Percentiles rank a stretch among this genome's conserved stretches.
Conservation (phyloP, 345 rosid genomes). For the Turnera subulata region DNA sequence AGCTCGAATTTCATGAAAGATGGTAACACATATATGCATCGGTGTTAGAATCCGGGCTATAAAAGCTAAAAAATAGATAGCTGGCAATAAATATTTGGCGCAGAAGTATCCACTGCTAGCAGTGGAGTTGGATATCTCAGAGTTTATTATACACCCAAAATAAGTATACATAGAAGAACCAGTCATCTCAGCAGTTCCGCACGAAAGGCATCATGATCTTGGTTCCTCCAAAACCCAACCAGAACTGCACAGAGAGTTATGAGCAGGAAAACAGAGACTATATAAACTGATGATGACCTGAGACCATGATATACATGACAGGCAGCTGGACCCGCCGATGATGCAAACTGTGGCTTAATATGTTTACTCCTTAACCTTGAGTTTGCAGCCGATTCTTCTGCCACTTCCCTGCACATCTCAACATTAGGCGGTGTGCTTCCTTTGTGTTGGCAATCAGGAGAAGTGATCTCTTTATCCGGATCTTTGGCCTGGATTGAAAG, state of each 20-base stretch:
- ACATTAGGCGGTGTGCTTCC: conserved; percentile 10
- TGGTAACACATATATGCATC: too few relatives aligned
- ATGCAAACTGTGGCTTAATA: conserved; percentile 8
- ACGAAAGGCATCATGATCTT: conserved; percentile 1
- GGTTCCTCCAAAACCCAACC: conserved; percentile 19
- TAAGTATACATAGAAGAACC: not conserved
- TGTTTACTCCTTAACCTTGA: conserved; percentile 33
- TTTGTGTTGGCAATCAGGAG: conserved; percentile 10
- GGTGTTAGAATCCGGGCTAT: too few relatives aligned
- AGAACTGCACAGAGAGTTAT: conserved; percentile 10
- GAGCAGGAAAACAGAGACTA: conserved; percentile 14
- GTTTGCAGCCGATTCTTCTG: conserved; percentile 16
- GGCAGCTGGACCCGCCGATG: conserved; percentile 5
- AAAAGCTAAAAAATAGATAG: too few relatives aligned
- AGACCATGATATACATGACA: not conserved
- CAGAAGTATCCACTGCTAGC: too few relatives aligned
- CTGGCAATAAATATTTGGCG: too few relatives aligned
- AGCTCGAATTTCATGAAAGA: too few relatives aligned
- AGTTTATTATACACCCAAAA: not conserved
- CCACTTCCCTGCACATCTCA: conserved; percentile 14
- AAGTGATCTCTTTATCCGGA: conserved; percentile 9
- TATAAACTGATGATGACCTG: conserved; percentile 6
- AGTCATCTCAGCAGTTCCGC: not conserved
- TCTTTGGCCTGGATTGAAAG: conserved; percentile 31
- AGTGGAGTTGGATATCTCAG: too few relatives aligned